Base-by-base conservation (phyloP, 352 stramenopile species). In the Phytophthora megakarya region DNA sequence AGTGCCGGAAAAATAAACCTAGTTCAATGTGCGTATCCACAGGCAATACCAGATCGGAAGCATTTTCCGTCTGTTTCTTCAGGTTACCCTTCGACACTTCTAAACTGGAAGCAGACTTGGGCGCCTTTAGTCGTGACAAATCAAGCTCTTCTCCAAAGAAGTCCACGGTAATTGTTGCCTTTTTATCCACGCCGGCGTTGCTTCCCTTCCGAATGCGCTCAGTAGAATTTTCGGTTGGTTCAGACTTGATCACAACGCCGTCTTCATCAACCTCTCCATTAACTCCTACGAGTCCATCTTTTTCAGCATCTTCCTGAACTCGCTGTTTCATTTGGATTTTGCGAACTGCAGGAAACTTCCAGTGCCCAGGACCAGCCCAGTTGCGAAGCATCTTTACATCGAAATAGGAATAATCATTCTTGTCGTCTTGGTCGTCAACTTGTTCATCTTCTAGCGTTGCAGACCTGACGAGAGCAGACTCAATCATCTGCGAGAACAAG, bases 301-400 rank as follows among this genome's bases (percentile, higher is more conserved):
- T 76, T 0, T 72, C 59, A 13, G 45, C 45, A 4, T 76, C 61
- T 16, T 78, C 71, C 33, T 63, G 45, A 13, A 49, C 26, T 4
- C 25, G 40, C 42, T 65, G 37, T 38, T 82, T 86, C 16, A 65
- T 55, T 25, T 86, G 75, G 18, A 88, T 64, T 33, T 81, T 83
- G 44, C 80, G 80, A 33, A 78, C 60, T 23, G 73, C 69, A 50
- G 75, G 76, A 33, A 92, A 86, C 46, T 94, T 94, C 78, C 81
- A 89, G 45, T 94, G 82, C 2, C 71, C 74, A 11, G 86, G 84
- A 4, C 84, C 84, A 38, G 84, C 84, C 84, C 84, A 93, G 51
- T 94, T 94, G 16, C 87, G 85, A 23, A 94, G 71, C 75, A 91
- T 73, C 57, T 94, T 93, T 1, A 84, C 73, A 39, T 94, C 86